Conservation (phyloP, 208 protist genomes). For the Tritrichomonas foetus region DNA sequence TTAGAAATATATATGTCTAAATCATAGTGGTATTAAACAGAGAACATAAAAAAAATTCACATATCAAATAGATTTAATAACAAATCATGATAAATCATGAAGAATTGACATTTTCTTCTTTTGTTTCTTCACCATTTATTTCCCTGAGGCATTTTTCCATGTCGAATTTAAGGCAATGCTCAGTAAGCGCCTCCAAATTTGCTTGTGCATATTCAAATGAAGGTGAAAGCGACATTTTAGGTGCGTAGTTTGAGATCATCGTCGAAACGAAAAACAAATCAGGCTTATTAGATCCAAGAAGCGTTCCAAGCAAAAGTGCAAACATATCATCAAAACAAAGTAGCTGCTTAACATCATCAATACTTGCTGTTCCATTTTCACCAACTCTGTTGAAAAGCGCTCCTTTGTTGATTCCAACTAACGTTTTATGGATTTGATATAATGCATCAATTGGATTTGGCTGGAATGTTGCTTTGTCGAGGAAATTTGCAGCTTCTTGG, state of each 20-base stretch:
- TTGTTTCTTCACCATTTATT: too few species aligned
- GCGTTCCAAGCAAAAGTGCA: not conserved
- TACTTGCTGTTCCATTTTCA: too few species aligned
- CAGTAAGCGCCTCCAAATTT: not conserved
- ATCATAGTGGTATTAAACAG: too few species aligned
- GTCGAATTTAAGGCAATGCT: not conserved
- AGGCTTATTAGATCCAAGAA: not conserved
- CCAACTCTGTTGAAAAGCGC: not conserved
- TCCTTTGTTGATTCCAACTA: not conserved
- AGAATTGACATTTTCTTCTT: too few species aligned
- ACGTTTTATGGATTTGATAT: not conserved
- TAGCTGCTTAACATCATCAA: not conserved
- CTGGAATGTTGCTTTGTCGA: not conserved
- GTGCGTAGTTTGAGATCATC: not conserved
- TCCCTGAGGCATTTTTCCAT: not conserved
- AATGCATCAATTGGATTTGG: conserved; percentile 8
- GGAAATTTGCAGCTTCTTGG: too few species aligned
- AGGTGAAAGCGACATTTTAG: not conserved
- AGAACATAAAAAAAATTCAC: too few species aligned
- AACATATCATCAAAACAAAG: conserved; percentile 16
- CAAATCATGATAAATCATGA: too few species aligned
- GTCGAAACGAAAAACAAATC: not conserved
- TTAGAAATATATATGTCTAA: too few species aligned
- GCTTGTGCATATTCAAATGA: not conserved
- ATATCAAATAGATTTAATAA: too few species aligned